phyloP scores from a whole-genome alignment of 768 basidiomycete genomes.

The Amanita jacksonii region DNA sequence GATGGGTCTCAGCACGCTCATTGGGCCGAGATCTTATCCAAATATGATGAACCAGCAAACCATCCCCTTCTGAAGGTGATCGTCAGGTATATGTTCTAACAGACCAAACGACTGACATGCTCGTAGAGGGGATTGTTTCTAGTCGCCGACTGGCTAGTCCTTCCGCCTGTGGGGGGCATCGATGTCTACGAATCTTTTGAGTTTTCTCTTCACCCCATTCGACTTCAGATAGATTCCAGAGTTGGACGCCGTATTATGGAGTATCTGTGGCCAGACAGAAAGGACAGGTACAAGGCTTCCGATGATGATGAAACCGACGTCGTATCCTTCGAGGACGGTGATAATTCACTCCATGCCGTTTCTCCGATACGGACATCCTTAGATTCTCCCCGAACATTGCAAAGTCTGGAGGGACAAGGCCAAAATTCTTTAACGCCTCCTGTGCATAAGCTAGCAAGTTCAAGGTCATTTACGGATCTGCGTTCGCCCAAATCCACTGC shows the following conservation, averaged over 20 bases:
- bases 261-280: constrained; percentile 75
- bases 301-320: constrained; percentile 13
- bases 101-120: constrained; percentile 2
- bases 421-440: constrained; percentile 24
- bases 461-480: constrained; percentile 65
- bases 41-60: constrained; percentile 58
- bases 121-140: constrained; percentile 62
- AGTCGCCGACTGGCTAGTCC: constrained; percentile 67
- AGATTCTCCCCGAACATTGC: constrained; percentile 36
- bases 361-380: constrained; percentile 32
- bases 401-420: constrained; percentile 10
- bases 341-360: constrained; percentile 9
- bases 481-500: constrained; percentile 20
- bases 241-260: constrained; percentile 78
- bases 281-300: constrained; percentile 24
- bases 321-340: constrained; percentile 3
- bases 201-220: constrained; percentile 75
- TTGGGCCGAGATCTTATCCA: constrained; percentile 84
- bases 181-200: constrained; percentile 79
- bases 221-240: constrained; percentile 77
- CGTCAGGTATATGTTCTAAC: neutral
- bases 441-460: constrained; percentile 44
- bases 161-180: constrained; percentile 92
- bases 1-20: constrained; percentile 75
- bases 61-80: constrained; percentile 66